Base-by-base conservation (phyloP, 2,329 filamentous ascomycete species). In the Helminthosporium solani region DNA sequence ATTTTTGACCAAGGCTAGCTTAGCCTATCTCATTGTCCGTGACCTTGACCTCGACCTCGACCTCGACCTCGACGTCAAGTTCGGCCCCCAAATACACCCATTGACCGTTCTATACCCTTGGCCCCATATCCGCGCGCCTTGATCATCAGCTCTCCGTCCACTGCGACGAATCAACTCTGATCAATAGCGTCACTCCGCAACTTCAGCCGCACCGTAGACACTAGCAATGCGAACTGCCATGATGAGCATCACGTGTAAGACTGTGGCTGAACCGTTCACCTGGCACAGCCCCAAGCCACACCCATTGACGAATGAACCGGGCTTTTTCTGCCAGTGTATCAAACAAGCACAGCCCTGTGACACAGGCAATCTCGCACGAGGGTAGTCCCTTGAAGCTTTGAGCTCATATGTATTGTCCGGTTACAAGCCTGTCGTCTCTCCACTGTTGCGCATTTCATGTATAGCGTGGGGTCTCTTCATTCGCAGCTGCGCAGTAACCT, bases 311-410 rank as follows among this genome's bases (percentile, higher is more conserved):
- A 42, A 46, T 46, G 3, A 42, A 14, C 3, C 12, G 14, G 11
- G 3, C 11, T 15, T 42, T 46, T 46, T 46, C 44, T 42, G 44
- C 44, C 44, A 16, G 9, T 20, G 7, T 16, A 21, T 25, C 9
- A 39, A 12, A 42, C 38, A 27, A 46, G 39, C 44, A 46, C 44
- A 46, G 44, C 44, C 44, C 39, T 46, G 44, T 19, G 19, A n/a
- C 16, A 14, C 28, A 31, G 28, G 9, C 12, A 31, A 31, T 5
- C 27, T 33, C 7, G 33, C 16, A 25, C 33, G 33, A 33, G 30
- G 40, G 28, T 6, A n/a, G 8, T 31, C 12, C 28, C 28, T 31
- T 14, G 28, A 8, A 6, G 28, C 11, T 37, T 37, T 9, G 34
- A 20, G 18, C 18, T 37, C 14, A 4, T 37, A n/a, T n/a, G n/a